A percentile compares a stretch with the other conserved stretches of the same genome.
phyloP scores from a whole-genome alignment of 495 filamentous ascomycete genomes.

The Podospora comata region DNA sequence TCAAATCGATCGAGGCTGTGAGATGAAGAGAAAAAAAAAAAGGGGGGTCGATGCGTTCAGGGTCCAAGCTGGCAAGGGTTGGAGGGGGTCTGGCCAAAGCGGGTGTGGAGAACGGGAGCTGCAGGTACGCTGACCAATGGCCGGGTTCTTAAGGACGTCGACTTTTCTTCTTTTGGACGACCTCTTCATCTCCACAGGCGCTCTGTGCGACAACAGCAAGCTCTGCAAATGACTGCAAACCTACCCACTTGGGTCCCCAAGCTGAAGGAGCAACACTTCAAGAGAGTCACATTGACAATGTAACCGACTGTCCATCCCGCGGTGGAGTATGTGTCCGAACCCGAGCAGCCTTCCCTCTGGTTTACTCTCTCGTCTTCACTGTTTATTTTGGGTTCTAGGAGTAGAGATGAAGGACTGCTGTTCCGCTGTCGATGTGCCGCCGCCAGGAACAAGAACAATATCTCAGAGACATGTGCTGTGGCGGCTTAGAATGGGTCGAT shows the following conservation, averaged over 20 bases:
- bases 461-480: constrained; percentile 3
- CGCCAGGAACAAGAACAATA: neutral
- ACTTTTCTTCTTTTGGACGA: neutral
- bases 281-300: neutral
- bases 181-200: constrained; percentile 1
- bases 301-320: too few relatives aligned
- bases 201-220: neutral
- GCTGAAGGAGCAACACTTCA: neutral
- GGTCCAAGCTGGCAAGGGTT: constrained; percentile 2
- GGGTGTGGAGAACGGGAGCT: neutral
- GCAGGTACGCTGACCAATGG: neutral
- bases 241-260: neutral
- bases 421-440: neutral
- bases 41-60: neutral
- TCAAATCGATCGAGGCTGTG: constrained; percentile 2
- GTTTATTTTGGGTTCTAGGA: neutral
- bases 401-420: neutral
- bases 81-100: neutral
- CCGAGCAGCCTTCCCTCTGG: neutral
- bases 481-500: constrained; percentile 1
- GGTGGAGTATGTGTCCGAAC: neutral
- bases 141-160: neutral
- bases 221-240: neutral
- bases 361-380: neutral
- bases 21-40: neutral